Conservation (phyloP, 2,329 filamentous ascomycete genomes). For the Conoideocrella luteorostrata region DNA sequence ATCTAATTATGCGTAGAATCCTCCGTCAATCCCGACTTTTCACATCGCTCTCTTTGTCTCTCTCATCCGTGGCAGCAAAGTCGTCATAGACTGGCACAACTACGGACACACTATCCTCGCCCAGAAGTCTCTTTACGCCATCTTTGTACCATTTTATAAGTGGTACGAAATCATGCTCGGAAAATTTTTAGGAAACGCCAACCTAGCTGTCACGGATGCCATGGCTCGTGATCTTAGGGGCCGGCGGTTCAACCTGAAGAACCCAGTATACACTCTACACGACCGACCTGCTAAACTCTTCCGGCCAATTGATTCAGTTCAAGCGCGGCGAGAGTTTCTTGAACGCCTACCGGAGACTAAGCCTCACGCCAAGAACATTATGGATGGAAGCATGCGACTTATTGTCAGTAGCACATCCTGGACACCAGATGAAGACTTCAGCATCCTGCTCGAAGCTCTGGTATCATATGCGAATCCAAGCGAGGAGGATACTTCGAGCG, state of each 20-base stretch:
- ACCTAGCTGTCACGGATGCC: conserved; percentile 83
- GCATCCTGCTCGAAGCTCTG: conserved; percentile 75
- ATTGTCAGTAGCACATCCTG: conserved; percentile 93
- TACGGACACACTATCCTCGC: conserved; percentile 93
- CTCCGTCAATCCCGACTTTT: conserved; percentile 88
- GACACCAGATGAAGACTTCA: conserved; percentile 96
- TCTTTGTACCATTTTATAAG: conserved; percentile 70
- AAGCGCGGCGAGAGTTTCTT: conserved; percentile 54
- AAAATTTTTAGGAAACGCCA: conserved; percentile 58
- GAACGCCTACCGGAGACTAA: conserved; percentile 57
- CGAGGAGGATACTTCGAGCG: conserved; percentile 32
- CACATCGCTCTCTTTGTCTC: conserved; percentile 67
- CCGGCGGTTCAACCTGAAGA: conserved; percentile 57
- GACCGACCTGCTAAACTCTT: conserved; percentile 83
- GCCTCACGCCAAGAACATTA: conserved; percentile 51
- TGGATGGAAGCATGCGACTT: conserved; percentile 54
- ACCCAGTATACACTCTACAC: conserved; percentile 66
- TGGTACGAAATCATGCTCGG: conserved; percentile 72
- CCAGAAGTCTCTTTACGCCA: conserved; percentile 54
- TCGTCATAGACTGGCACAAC: conserved; percentile 98
- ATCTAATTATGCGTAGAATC: conserved; percentile 57
- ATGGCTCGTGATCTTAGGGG: conserved; percentile 69
- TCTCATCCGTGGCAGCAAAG: conserved; percentile 67
- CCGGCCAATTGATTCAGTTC: conserved; percentile 52
- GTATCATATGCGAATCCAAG: conserved; percentile 59